Percentiles rank a stretch among this genome's conserved stretches.
phyloP scores from a whole-genome alignment of 371 early-diverging fungal species.

The Saksenaea vasiformis region DNA sequence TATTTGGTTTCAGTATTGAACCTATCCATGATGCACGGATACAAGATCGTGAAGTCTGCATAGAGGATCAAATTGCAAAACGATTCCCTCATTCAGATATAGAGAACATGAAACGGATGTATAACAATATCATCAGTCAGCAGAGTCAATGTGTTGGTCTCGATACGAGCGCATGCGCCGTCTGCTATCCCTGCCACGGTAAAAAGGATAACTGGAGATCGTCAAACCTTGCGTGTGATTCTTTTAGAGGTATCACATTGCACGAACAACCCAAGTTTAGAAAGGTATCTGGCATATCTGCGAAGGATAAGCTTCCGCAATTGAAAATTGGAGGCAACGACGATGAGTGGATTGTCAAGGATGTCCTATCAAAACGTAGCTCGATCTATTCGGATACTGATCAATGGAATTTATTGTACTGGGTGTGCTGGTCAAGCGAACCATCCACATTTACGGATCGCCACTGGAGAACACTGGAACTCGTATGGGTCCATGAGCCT shows the following conservation, averaged over 20 bases:
- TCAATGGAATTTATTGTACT: slow-evolving; percentile 63
- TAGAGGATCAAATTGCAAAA: slow-evolving; percentile 60
- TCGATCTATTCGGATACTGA: slow-evolving; percentile 60
- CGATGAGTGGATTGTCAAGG: slow-evolving; percentile 65
- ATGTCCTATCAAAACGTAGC: slow-evolving; percentile 52
- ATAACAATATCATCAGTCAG: slow-evolving; percentile 41
- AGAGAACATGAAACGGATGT: slow-evolving; percentile 44
- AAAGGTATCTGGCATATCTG: slow-evolving; percentile 28
- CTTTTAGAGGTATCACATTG: slow-evolving; percentile 52
- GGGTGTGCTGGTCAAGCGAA: slow-evolving; percentile 70
- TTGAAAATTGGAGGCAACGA: slow-evolving; percentile 48
- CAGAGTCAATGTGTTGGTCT: slow-evolving; percentile 30
- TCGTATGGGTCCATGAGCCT: slow-evolving; percentile 69
- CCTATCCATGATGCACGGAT: slow-evolving; percentile 62
- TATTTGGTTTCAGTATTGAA: slow-evolving; percentile 55
- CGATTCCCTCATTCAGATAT: slow-evolving; percentile 31
- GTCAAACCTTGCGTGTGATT: slow-evolving; percentile 51
- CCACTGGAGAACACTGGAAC: slow-evolving; percentile 66
- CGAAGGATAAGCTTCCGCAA: slow-evolving; percentile 40
- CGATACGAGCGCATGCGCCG: slow-evolving; percentile 41
- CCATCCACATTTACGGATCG: slow-evolving; percentile 60
- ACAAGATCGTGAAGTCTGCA: slow-evolving; percentile 55
- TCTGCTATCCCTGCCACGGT: slow-evolving; percentile 61
- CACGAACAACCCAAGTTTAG: slow-evolving; percentile 14
- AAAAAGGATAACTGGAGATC: slow-evolving; percentile 57